A percentile compares a stretch with the other conserved stretches of the same genome.
Conservation (phyloP, 306 rosid genomes). For the Gastrolobium villosum region DNA sequence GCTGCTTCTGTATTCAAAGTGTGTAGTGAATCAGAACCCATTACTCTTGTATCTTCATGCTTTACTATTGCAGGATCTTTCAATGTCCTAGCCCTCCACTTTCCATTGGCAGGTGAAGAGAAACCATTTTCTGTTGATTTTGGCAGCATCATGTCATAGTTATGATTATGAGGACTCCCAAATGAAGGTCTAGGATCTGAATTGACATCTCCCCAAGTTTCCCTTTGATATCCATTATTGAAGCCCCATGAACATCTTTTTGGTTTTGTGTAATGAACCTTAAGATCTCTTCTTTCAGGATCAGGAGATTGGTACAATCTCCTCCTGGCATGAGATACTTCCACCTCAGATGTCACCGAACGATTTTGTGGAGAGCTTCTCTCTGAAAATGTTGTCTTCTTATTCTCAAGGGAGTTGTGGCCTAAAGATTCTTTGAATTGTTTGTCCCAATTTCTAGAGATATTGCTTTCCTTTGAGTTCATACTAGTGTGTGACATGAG, state of each 20-base stretch:
- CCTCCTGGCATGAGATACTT: constrained; percentile 47
- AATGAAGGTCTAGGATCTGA: constrained; percentile 58
- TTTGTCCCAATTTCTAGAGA: too few species aligned
- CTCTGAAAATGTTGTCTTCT: not conserved
- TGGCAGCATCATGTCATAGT: not conserved
- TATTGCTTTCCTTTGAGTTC: too few species aligned
- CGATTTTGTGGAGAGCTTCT: constrained; percentile 46
- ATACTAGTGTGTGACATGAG: too few species aligned
- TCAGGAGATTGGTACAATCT: constrained; percentile 58
- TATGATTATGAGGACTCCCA: constrained; percentile 41
- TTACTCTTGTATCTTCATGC: constrained; percentile 34
- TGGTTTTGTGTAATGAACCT: constrained; percentile 62
- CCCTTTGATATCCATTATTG: constrained; percentile 56
- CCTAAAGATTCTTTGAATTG: too few species aligned
- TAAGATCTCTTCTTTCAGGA: constrained; percentile 46
- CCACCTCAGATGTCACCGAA: constrained; percentile 46
- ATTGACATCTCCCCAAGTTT: constrained; percentile 53
- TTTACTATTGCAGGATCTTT: constrained; percentile 36
- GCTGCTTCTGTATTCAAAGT: constrained; percentile 40
- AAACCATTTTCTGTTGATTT: constrained; percentile 21
- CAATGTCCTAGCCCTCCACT: constrained; percentile 46
- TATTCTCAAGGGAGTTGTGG: too few species aligned
- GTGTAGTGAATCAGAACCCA: constrained; percentile 13
- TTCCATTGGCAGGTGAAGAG: constrained; percentile 37
- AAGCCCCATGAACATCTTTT: constrained; percentile 68